Base-by-base conservation (phyloP, 768 basidiomycete species). In the Holtermannia corniformis region DNA sequence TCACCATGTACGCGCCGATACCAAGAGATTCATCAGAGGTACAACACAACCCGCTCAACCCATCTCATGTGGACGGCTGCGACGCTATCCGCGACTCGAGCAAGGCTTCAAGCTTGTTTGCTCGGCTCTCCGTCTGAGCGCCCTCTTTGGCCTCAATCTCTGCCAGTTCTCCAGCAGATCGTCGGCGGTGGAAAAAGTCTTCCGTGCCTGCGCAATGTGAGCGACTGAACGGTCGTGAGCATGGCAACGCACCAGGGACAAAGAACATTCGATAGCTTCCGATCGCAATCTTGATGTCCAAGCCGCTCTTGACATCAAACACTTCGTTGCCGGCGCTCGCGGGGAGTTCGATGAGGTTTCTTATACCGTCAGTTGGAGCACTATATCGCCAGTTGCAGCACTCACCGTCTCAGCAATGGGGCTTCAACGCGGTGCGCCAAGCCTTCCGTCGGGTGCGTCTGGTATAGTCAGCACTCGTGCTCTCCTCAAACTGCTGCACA, bases 141-240 rank as follows among this genome's bases (percentile, higher is more conserved):
- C 73, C 68, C 41, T 74, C 74, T 41, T 92, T 74, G 0, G 89
- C 88, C 20, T 79, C 76, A 46, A 81, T 77, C 3, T 86, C 88
- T 1, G 84, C 85, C 19, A 37, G 7, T 16, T 37, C 32, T 7
- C 16, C 32, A 7, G 32, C 32, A 16, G 32, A 37, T 37, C 32
- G 32, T 7, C 32, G 42, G 24, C 47, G 26, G 32, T 47, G 51
- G 41, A 37, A 25, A 28, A 41, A 41, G 41, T 45, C 28, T 49
- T 41, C 43, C 16, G 37, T 47, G 37, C 41, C 24, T 37, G 19
- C n/a, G n/a, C n/a, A 44, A 16, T 20, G 40, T 45, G 20, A 12
- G 16, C 1, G n/a, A 4, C 28, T 20, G 7, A 12, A 27, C 10
- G 21, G 16, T n/a, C 20, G n/a, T 16, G 37, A 16, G 27, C 21